Conservation (phyloP, 768 basidiomycete genomes). For the Lactarius hengduanensis region DNA sequence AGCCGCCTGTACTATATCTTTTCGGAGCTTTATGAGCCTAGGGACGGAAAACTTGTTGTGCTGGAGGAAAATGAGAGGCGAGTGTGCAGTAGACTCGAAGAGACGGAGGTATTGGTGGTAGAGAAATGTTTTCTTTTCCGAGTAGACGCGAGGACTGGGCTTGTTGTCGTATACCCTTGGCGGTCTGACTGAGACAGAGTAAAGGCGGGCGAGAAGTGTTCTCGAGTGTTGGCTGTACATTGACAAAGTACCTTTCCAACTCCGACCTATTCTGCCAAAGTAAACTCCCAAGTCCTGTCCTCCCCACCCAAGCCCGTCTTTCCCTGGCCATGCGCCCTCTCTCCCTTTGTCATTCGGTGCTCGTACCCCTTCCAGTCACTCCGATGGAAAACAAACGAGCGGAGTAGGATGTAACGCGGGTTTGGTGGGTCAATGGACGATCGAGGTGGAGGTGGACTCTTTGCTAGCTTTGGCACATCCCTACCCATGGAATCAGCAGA, state of each 20-base stretch:
- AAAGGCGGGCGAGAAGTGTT: slow-evolving; percentile 17
- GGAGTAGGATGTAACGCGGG: slow-evolving; percentile 65
- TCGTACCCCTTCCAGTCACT: slow-evolving; percentile 78
- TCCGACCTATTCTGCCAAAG: slow-evolving; percentile 34
- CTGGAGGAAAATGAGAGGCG: slow-evolving; percentile 74
- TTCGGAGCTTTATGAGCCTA: slow-evolving; percentile 64
- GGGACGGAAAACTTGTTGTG: slow-evolving; percentile 73
- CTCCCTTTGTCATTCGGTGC: slow-evolving; percentile 94
- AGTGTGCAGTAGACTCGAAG: slow-evolving; percentile 51
- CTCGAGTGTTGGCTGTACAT: slow-evolving; percentile 18
- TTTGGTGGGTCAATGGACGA: slow-evolving; percentile 49
- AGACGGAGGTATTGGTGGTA: slow-evolving; percentile 78
- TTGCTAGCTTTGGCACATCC: slow-evolving; percentile 75
- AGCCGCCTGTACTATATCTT: slow-evolving; percentile 60
- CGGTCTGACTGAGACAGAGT: slow-evolving; percentile 49
- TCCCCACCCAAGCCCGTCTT: slow-evolving; percentile 73
- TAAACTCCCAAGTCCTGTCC: slow-evolving; percentile 91
- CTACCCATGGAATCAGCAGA: slow-evolving; percentile 39
- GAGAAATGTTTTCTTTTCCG: slow-evolving; percentile 76
- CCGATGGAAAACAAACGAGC: slow-evolving; percentile 79
- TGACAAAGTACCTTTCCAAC: not conserved
- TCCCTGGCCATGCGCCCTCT: slow-evolving; percentile 59
- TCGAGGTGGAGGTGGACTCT: slow-evolving; percentile 61
- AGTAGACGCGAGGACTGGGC: slow-evolving; percentile 63
- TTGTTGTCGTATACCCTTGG: slow-evolving; percentile 54